Evolutionary conservation across 257 asterid genomes (phyloP), one percentile per base, ranked within the genome.

Genomic region (Rhazya stricta): DNA sequence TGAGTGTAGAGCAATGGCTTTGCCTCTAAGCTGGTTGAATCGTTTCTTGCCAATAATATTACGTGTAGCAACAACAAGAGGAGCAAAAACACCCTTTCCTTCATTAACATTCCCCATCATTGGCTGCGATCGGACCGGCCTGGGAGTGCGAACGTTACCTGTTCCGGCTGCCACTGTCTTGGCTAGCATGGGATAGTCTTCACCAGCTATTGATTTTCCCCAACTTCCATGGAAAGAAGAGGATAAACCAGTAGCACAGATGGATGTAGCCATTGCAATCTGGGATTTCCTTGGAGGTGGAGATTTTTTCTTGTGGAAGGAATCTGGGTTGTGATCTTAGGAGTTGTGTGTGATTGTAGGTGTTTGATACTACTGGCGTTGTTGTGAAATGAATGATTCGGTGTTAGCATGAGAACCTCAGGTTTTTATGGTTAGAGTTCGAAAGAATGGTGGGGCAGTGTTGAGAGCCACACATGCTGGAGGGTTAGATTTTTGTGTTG

Each of bases 1-100:
- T 5, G 99, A 94, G 87, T 90, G 97, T 69, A 94, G 83, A 79
- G 97, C 94, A 84, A 92, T 92, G 76, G 99, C 99, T 84, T 92
- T 94, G 36, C 99, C 98, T 79, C 99, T 85, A 16, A 94, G 86
- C 83, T 87, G 96, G 79, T 92, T 94, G 84, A 94, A 94, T 37
- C 90, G 81, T 83, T 90, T 94, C 83, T 92, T 94, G 75, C 99
- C 99, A 13, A 94, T 60, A 77, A 94, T 84, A 77, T 85, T 85
- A 74, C 99, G 84, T 0, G 89, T 77, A 42, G 85, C 65, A 53
- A 94, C 85, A 25, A 94, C 99, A 37, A 84, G 12, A 0, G 99
- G 99, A 69, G 99, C 99, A 76, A 94, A 94, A 60, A 92, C 0
- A 16, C 99, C 98, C 56, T 89, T 93, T 1, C 96, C 96, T 80